phyloP scores from a whole-genome alignment of 2,329 filamentous ascomycete genomes.

The Diaporthe caulivora region DNA sequence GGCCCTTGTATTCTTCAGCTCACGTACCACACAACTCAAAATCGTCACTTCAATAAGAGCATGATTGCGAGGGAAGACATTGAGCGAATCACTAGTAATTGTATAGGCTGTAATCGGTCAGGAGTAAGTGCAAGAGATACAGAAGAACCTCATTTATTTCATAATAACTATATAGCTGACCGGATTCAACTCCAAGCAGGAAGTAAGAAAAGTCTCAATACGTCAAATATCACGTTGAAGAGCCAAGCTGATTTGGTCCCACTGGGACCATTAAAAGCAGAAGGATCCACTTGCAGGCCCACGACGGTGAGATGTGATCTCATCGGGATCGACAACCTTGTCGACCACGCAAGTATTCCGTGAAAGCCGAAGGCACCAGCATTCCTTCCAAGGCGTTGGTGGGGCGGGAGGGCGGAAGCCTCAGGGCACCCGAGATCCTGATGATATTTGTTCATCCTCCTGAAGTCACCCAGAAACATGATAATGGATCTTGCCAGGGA shows the following conservation, averaged over 20 bases:
- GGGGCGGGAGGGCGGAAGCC: background rate
- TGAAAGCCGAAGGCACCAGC: background rate
- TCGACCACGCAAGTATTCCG: slow-evolving; percentile 11
- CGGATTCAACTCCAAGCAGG: background rate
- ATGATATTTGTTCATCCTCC: background rate
- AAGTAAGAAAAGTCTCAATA: background rate
- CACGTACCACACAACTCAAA: no score
- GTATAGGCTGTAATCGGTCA: no score
- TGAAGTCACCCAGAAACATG: background rate
- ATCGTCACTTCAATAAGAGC: no score
- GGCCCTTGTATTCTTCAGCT: no score
- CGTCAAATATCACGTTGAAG: background rate
- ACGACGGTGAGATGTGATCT: background rate
- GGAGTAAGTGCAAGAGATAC: no score
- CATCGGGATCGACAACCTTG: slow-evolving; percentile 20
- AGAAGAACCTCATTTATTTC: no score
- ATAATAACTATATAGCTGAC: no score
- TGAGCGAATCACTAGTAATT: no score
- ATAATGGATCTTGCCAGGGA: background rate
- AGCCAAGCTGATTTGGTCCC: background rate
- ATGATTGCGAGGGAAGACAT: no score
- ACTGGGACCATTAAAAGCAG: background rate
- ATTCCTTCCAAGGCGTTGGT: background rate
- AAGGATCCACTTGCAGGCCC: background rate
- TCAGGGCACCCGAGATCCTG: slow-evolving; percentile 14